phyloP scores from a whole-genome alignment of 495 filamentous ascomycete species.

The Podospora conica region DNA sequence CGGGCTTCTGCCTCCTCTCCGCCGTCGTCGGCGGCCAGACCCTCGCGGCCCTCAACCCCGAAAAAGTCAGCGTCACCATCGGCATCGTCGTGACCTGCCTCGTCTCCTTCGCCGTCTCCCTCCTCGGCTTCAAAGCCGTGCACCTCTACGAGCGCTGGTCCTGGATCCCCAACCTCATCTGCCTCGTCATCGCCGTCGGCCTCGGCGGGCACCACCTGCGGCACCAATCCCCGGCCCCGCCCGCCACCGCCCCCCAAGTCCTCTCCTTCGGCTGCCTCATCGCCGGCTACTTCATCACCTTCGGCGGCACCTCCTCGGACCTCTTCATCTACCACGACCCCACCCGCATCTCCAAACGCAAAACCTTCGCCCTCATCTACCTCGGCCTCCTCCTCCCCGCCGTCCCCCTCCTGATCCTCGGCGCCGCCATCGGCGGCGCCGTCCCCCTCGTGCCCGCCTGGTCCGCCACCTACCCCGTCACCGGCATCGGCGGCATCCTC shows the following conservation, averaged over 20 bases:
- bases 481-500: slow-evolving; percentile 46
- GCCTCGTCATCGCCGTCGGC: slow-evolving; percentile 44
- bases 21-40: slow-evolving; percentile 39
- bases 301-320: slow-evolving; percentile 37
- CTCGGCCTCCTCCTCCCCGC: slow-evolving; percentile 42
- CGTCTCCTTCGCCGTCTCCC: slow-evolving; percentile 40
- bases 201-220: slow-evolving; percentile 41
- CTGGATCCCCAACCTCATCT: slow-evolving; percentile 50
- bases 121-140: slow-evolving; percentile 47
- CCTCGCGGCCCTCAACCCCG: slow-evolving; percentile 40
- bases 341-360: slow-evolving; percentile 17
- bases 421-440: slow-evolving; percentile 46
- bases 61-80: slow-evolving; percentile 40
- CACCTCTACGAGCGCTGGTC: slow-evolving; percentile 51
- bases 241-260: slow-evolving; percentile 24
- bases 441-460: slow-evolving; percentile 33
- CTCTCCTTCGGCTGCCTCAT: slow-evolving; percentile 32
- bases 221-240: slow-evolving; percentile 25
- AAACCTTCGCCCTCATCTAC: slow-evolving; percentile 37
- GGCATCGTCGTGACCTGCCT: slow-evolving; percentile 49
- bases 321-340: slow-evolving; percentile 41
- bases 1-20: slow-evolving; percentile 38
- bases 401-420: slow-evolving; percentile 44
- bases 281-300: slow-evolving; percentile 41
- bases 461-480: slow-evolving; percentile 34